A percentile compares a stretch with the other conserved stretches of the same genome.
Conservation (phyloP, 768 basidiomycete species). For the Rhodotorula toruloides region DNA sequence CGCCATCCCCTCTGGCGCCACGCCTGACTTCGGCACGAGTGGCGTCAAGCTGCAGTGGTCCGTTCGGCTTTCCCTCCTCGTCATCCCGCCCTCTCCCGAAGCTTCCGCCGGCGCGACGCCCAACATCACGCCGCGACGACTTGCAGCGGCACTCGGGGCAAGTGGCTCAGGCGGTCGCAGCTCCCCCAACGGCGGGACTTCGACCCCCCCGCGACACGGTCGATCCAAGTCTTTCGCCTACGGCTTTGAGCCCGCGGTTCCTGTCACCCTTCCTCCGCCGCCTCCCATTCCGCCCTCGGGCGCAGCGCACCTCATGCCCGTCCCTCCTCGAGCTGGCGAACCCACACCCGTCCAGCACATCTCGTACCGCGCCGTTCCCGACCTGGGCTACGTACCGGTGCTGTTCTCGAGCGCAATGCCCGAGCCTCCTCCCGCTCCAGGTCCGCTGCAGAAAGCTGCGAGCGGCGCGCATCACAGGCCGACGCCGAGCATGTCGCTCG, state of each 20-base stretch:
- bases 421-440: conserved; percentile 20
- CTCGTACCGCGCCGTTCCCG: conserved; percentile 43
- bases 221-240: conserved; percentile 41
- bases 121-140: conserved; percentile 42
- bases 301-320: conserved; percentile 42
- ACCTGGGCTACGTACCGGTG: conserved; percentile 42
- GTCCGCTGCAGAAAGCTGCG: conserved; percentile 33
- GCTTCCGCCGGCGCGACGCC: conserved; percentile 45
- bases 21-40: conserved; percentile 72
- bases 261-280: conserved; percentile 30
- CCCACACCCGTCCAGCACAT: conserved; percentile 23
- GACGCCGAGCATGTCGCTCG: conserved; percentile 11
- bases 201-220: conserved; percentile 14
- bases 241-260: conserved; percentile 38
- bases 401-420: conserved; percentile 37
- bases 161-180: conserved; percentile 52
- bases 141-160: no score
- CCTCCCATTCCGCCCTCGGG: conserved; percentile 38
- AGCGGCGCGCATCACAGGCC: conserved; percentile 20
- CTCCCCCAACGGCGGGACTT: conserved; percentile 31
- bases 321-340: conserved; percentile 13
- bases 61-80: conserved; percentile 76
- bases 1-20: conserved; percentile 86
- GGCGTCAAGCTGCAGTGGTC: conserved; percentile 88
- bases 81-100: conserved; percentile 55